Base-by-base conservation (phyloP, 768 basidiomycete genomes). In the Kwoniella botswanensis region DNA sequence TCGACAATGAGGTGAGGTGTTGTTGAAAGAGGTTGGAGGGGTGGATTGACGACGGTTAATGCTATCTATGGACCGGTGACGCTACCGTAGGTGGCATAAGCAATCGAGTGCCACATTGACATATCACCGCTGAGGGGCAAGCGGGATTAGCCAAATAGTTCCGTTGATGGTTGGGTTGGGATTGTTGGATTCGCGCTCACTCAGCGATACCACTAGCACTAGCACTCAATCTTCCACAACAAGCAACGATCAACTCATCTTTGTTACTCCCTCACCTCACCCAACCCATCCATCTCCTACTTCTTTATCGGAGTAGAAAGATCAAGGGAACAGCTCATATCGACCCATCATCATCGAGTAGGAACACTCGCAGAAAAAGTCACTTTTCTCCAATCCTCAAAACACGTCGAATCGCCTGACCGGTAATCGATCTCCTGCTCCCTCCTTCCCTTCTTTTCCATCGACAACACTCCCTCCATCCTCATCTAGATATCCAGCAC, bases 261-360 rank as follows among this genome's bases (percentile, higher is more conserved):
- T 15, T 52, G 9, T 2, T 43, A 0, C 6, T n/a, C 6, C 68
- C 53, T 63, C 12, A 55, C n/a, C 50, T 58, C 29, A 29, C 18
- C 44, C n/a, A 62, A 12, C 68, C 61, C 60, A 69, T 69, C 68
- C 60, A 56, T 56, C 61, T 69, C 61, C 58, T 67, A 67, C 68
- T 69, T 63, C 68, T 69, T 69, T 13, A 63, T 52, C 61, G 68
- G 53, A 56, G 68, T 62, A 58, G 68, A 69, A 9, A 69, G 65
- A 59, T 67, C 24, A 13, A 52, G 63, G 63, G 63, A 42, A 68
- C 44, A 54, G 41, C 55, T 65, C 63, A 22, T 15, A n/a, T 9
- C 43, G 46, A 21, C 22, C 24, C 11, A 15, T 1, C 55, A 65
- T 46, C 64, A 65, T 65, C 9, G 54, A 56, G 21, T 41, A 22